A percentile compares a stretch with the other conserved stretches of the same genome.
phyloP scores from a whole-genome alignment of 1,139 yeast genomes.

The Hemisphaericaspora subhashii region DNA sequence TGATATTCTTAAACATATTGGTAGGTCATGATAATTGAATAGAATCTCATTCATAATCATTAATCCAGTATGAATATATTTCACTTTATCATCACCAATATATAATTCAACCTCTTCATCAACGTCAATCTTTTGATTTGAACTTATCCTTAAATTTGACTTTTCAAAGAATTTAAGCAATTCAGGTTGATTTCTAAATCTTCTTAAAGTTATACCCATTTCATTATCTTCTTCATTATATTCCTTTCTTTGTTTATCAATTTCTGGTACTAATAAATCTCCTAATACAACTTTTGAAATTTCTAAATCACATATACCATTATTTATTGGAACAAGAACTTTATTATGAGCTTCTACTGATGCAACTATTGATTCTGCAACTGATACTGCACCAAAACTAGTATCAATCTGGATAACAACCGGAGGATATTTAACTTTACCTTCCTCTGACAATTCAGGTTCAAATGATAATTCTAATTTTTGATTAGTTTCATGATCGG shows the following conservation, averaged over 20 bases:
- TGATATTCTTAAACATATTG: conserved; percentile 47
- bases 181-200: conserved; percentile 47
- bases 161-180: conserved; percentile 38
- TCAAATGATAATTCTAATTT: conserved; percentile 51
- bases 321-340: conserved; percentile 42
- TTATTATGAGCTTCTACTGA: conserved; percentile 51
- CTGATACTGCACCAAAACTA: conserved; percentile 38
- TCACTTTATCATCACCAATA: conserved; percentile 34
- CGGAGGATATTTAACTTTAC: conserved; percentile 43
- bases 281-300: conserved; percentile 44
- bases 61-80: conserved; percentile 45
- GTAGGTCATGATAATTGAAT: conserved; percentile 30
- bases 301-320: conserved; percentile 42
- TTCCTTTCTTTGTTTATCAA: conserved; percentile 6
- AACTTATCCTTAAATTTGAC: no score
- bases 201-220: conserved; percentile 6
- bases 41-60: conserved; percentile 47
- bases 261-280: conserved; percentile 20
- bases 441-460: conserved; percentile 38
- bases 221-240: conserved; percentile 6
- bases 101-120: conserved; percentile 36
- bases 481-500: no score
- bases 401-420: conserved; percentile 56
- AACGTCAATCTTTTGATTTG: no score
- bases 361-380: conserved; percentile 38